Percentiles rank a stretch among this genome's conserved stretches.
Conservation (phyloP, 805 yeast species). For the Nakazawaea wyomingensis region DNA sequence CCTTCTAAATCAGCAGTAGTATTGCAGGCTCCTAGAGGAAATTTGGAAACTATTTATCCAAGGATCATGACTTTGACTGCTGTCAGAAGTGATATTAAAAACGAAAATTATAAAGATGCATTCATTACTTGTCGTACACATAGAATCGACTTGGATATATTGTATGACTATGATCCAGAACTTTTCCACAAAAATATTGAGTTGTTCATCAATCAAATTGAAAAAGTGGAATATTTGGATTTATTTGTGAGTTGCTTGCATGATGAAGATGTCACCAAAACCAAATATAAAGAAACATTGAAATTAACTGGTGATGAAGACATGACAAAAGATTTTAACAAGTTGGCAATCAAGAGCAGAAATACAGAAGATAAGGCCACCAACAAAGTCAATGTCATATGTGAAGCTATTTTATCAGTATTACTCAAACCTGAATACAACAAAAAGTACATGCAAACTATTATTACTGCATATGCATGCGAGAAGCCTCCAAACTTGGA, state of each 20-base stretch:
- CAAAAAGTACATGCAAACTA: constrained; percentile 62
- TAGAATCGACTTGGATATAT: constrained; percentile 83
- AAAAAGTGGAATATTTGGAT: constrained; percentile 71
- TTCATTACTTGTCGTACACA: constrained; percentile 83
- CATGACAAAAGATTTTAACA: constrained; percentile 4
- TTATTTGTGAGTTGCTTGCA: constrained; percentile 80
- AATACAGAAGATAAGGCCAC: constrained; percentile 1
- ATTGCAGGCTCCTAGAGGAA: constrained; percentile 94
- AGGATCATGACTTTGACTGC: constrained; percentile 85
- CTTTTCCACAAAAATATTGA: constrained; percentile 61
- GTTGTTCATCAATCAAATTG: constrained; percentile 64
- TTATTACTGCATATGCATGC: constrained; percentile 89
- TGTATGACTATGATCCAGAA: constrained; percentile 82
- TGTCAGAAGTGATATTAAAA: constrained; percentile 64
- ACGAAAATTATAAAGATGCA: constrained; percentile 61
- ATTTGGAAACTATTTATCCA: constrained; percentile 89
- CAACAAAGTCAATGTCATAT: constrained; percentile 65
- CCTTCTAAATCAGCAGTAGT: constrained; percentile 81
- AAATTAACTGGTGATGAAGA: constrained; percentile 21
- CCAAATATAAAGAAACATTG: constrained; percentile 77
- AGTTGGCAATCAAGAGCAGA: neutral
- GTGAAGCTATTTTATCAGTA: constrained; percentile 62
- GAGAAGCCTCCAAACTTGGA: constrained; percentile 81
- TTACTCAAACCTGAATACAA: constrained; percentile 47
- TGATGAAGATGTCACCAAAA: constrained; percentile 77